Evolutionary conservation across 2,329 filamentous ascomycete genomes (phyloP), one percentile per base, ranked within the genome.

Genomic region (Neonectria coccinea): DNA sequence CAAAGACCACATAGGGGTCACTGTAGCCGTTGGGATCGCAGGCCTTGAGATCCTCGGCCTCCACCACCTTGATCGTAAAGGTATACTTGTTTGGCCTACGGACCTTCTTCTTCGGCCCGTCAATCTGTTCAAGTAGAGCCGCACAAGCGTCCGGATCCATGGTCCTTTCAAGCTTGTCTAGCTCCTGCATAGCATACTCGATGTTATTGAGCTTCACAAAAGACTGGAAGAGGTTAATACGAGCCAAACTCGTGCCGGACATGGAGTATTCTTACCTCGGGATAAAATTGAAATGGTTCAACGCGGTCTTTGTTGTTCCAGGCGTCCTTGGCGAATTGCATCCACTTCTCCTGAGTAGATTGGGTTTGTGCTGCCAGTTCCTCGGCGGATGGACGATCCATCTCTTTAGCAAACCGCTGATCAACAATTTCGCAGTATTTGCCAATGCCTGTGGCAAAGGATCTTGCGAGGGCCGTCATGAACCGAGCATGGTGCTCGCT

Each of bases 171-270:
- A 99, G 85, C 78, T 92, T 93, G 77, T 99, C 96, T 56, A 99
- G 86, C 75, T 97, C 93, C 61, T 94, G 88, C 81, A 97, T 94
- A 5, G 94, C 95, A 79, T 93, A 98, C 79, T 97, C 95, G 69
- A 99, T 90, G 75, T 99, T 97, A 84, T 99, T 99, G 71, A 99
- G 87, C 80, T 98, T 99, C 67, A 99, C 94, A 73, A 99, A 92
- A 5, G 94, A 97, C 92, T 97, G 70, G 45, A 10, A 36, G 48
- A 14, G 57, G 69, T 81, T 74, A 81, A 78, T 54, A n/a, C 22
- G n/a, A 3, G n/a, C 16, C 9, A 6, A 18, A 62, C 55, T 41
- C 18, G 4, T 12, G 9, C 22, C 22, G n/a, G n/a, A 36, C 29
- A 27, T n/a, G 6, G 5, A 27, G 12, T 3, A 7, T 45, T 39